A percentile compares a stretch with the other conserved stretches of the same genome.
Evolutionary conservation across 306 rosid species (phyloP).

Genomic region (Corylus americana): DNA sequence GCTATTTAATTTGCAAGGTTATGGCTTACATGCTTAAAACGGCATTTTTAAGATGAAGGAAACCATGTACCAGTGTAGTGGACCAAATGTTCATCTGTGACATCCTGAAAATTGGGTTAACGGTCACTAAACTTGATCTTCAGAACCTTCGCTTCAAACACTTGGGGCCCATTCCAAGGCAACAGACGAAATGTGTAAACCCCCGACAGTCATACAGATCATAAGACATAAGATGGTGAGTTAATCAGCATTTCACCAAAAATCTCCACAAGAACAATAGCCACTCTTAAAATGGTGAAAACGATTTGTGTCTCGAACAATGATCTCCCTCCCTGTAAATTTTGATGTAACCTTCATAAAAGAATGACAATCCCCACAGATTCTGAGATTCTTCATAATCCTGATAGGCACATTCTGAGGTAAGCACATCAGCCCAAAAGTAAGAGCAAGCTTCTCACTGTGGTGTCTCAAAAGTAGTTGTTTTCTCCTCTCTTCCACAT

Average conservation of each 20-base stretch:
- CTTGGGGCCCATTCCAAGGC: slow-evolving; percentile 16
- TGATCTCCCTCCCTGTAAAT: slow-evolving; percentile 51
- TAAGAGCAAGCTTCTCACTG: slow-evolving; percentile 82
- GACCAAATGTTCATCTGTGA: background rate
- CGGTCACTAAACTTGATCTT: slow-evolving; percentile 9
- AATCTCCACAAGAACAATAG: slow-evolving; percentile 63
- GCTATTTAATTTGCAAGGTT: background rate
- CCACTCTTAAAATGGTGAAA: slow-evolving; percentile 80
- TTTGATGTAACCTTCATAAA: slow-evolving; percentile 72
- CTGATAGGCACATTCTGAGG: slow-evolving; percentile 65
- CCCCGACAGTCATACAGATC: background rate
- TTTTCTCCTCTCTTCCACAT: slow-evolving; percentile 67
- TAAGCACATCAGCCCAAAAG: slow-evolving; percentile 72
- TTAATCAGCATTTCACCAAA: slow-evolving; percentile 55
- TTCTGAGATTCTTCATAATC: slow-evolving; percentile 90
- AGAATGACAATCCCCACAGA: slow-evolving; percentile 87
- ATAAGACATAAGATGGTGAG: background rate
- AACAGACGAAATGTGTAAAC: slow-evolving; percentile 2
- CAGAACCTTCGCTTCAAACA: slow-evolving; percentile 11
- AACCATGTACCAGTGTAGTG: slow-evolving; percentile 1
- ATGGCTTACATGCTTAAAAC: background rate
- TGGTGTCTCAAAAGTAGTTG: slow-evolving; percentile 73
- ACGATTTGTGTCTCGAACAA: slow-evolving; percentile 76
- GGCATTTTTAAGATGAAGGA: background rate
- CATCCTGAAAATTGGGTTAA: background rate